Conservation (phyloP, 495 filamentous ascomycete species). For the Daldinia bambusicola region DNA sequence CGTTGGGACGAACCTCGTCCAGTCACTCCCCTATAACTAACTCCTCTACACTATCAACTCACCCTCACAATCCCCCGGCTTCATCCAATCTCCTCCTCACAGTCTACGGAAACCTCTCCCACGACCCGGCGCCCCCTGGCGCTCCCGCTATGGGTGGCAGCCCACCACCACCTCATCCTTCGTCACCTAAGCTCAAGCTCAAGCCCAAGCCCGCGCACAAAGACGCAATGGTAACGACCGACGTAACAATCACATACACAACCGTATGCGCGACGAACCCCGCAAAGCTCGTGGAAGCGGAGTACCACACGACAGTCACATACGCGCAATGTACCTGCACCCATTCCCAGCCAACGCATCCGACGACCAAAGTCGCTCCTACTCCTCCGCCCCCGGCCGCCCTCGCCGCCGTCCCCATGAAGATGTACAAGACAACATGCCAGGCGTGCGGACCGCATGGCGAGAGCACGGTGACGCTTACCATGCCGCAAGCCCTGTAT, state of each 20-base stretch:
- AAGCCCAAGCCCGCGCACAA: not conserved
- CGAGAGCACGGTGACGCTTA: slow-evolving; percentile 42
- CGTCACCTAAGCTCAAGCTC: not conserved
- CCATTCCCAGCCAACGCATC: not conserved
- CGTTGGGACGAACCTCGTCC: not conserved
- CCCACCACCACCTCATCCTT: not conserved
- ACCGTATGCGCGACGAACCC: slow-evolving; percentile 47
- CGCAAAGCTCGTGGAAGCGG: slow-evolving; percentile 20
- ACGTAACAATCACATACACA: slow-evolving; percentile 42
- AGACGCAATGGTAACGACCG: slow-evolving; percentile 25
- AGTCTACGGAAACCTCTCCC: slow-evolving; percentile 33
- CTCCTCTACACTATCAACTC: not conserved
- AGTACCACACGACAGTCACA: slow-evolving; percentile 40
- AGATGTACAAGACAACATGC: slow-evolving; percentile 33
- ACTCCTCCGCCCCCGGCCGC: not conserved
- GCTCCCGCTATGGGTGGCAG: slow-evolving; percentile 39
- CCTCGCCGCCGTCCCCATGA: slow-evolving; percentile 35
- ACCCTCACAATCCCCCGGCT: not conserved
- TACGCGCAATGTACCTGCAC: slow-evolving; percentile 28
- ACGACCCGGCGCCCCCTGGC: slow-evolving; percentile 14
- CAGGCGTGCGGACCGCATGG: slow-evolving; percentile 36
- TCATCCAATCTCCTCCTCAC: slow-evolving; percentile 24
- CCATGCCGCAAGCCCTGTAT: slow-evolving; percentile 27
- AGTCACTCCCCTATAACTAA: slow-evolving; percentile 8
- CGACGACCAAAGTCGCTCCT: not conserved